Conservation (phyloP, 2,329 filamentous ascomycete genomes). For the Claviceps capensis region DNA sequence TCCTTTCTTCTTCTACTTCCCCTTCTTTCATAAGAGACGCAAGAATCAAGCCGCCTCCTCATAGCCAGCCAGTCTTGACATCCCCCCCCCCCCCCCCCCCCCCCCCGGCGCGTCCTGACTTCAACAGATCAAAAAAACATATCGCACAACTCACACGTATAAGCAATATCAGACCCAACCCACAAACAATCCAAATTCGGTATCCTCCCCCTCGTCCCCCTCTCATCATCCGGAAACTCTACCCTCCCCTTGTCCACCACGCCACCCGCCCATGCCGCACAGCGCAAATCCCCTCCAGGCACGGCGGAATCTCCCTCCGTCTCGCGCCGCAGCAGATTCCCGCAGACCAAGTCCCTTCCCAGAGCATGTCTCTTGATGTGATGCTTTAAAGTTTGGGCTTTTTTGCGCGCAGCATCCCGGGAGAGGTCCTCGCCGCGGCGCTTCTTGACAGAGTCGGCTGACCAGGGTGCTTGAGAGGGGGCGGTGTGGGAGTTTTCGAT, state of each 20-base stretch:
- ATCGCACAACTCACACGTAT: constrained; percentile 25
- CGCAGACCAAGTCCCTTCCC: constrained; percentile 19
- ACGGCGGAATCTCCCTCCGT: constrained; percentile 8
- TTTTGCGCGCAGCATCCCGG: constrained; percentile 12
- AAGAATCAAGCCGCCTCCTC: too few species aligned
- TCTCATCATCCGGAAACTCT: constrained; percentile 19
- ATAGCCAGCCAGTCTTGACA: not conserved
- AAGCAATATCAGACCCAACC: constrained; percentile 27
- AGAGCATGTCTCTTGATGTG: constrained; percentile 26
- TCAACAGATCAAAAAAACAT: not conserved
- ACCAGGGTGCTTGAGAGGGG: constrained; percentile 37
- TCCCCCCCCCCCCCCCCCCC: not conserved
- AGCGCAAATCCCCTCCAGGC: constrained; percentile 12
- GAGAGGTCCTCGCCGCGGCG: constrained; percentile 32
- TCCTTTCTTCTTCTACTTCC: too few species aligned
- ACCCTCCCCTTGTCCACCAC: constrained; percentile 26
- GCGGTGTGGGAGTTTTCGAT: constrained; percentile 45
- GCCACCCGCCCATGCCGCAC: constrained; percentile 25
- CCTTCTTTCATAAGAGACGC: too few species aligned
- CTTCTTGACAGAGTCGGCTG: constrained; percentile 43
- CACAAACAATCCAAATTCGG: constrained; percentile 27
- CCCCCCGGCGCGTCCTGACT: not conserved
- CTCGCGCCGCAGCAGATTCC: constrained; percentile 16
- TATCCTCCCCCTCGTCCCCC: constrained; percentile 9
- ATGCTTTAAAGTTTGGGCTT: constrained; percentile 18